These are phyloP conservation scores for Lactarius indigo DNA, from an alignment of 768 basidiomycete species.

Conservation along the genomic window DNA sequence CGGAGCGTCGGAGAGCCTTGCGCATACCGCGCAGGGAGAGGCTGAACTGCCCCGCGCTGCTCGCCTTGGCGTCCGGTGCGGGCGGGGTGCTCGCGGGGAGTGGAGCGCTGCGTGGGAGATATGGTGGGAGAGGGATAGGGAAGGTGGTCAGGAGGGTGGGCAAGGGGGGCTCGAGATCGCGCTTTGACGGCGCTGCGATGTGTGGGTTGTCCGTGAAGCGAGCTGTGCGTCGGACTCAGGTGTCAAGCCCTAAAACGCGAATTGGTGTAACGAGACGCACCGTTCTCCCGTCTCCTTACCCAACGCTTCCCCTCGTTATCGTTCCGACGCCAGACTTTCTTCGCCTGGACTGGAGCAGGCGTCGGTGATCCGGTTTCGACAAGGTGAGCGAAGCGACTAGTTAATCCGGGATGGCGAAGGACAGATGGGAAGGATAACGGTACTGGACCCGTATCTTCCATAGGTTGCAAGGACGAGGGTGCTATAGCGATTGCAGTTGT, in stretches of 20 bases:
- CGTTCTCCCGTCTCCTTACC: slow-evolving; percentile 73
- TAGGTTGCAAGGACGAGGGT: not conserved
- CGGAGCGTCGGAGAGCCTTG: slow-evolving; percentile 57
- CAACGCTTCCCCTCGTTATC: slow-evolving; percentile 78
- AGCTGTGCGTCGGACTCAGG: slow-evolving; percentile 40
- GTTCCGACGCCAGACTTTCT: slow-evolving; percentile 45
- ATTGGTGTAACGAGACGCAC: slow-evolving; percentile 37
- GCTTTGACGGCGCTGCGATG: slow-evolving; percentile 56
- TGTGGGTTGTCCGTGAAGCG: slow-evolving; percentile 71
- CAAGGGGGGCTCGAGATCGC: slow-evolving; percentile 47
- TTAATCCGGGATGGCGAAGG: slow-evolving; percentile 55
- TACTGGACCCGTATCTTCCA: slow-evolving; percentile 33
- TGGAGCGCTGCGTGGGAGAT: slow-evolving; percentile 57
- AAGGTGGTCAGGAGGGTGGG: slow-evolving; percentile 57
- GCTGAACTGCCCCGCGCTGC: slow-evolving; percentile 73
- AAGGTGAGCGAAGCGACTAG: slow-evolving; percentile 53
- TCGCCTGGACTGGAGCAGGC: slow-evolving; percentile 27
- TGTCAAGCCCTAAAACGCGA: not conserved
- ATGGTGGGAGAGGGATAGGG: slow-evolving; percentile 70
- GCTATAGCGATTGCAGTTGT: not conserved
- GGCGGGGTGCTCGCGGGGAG: slow-evolving; percentile 43
- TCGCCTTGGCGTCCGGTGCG: slow-evolving; percentile 44
- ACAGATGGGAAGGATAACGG: slow-evolving; percentile 72
- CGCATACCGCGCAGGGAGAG: slow-evolving; percentile 74
- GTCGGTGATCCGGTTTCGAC: slow-evolving; percentile 14